phyloP scores from a whole-genome alignment of 192 early-diverging fungal genomes.

The Cladochytrium replicatum region DNA sequence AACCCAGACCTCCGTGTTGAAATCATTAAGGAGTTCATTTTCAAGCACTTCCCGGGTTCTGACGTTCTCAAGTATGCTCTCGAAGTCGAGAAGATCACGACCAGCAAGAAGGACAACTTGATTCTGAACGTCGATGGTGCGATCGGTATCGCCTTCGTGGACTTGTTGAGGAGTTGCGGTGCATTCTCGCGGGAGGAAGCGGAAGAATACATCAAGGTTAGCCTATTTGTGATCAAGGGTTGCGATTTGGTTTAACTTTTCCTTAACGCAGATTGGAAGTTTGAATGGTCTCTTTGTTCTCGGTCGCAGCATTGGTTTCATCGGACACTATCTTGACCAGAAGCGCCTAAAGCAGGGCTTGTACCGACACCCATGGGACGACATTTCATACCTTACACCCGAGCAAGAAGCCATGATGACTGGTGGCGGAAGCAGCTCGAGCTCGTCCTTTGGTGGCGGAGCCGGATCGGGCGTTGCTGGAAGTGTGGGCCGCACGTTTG shows the following conservation, averaged over 20 bases:
- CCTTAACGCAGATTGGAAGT: conserved; percentile 64
- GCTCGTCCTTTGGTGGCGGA: no score
- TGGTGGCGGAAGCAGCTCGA: no score
- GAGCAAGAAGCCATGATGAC: conserved; percentile 11
- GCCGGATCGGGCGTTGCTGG: neutral
- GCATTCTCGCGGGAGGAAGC: conserved; percentile 91
- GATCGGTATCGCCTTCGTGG: conserved; percentile 91
- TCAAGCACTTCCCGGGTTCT: conserved; percentile 72
- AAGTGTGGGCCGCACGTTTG: conserved; percentile 12
- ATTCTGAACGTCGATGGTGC: conserved; percentile 93
- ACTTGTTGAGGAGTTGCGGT: conserved; percentile 81
- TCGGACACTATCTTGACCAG: conserved; percentile 97
- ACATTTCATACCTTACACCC: conserved; percentile 73
- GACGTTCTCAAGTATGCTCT: conserved; percentile 91
- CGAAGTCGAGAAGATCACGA: conserved; percentile 90
- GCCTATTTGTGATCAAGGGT: no score
- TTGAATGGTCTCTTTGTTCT: conserved; percentile 96
- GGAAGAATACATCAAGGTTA: conserved; percentile 78
- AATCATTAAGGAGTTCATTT: conserved; percentile 89
- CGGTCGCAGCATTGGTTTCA: conserved; percentile 91
- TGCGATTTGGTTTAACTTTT: conserved; percentile 12
- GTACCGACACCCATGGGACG: conserved; percentile 97
- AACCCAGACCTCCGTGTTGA: conserved; percentile 96
- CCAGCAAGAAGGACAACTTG: conserved; percentile 95
- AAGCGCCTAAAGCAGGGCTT: conserved; percentile 96